Evolutionary conservation across 2,329 filamentous ascomycete species (phyloP), one percentile per base, ranked within the genome.

Genomic region (Conoideocrella luteorostrata): DNA sequence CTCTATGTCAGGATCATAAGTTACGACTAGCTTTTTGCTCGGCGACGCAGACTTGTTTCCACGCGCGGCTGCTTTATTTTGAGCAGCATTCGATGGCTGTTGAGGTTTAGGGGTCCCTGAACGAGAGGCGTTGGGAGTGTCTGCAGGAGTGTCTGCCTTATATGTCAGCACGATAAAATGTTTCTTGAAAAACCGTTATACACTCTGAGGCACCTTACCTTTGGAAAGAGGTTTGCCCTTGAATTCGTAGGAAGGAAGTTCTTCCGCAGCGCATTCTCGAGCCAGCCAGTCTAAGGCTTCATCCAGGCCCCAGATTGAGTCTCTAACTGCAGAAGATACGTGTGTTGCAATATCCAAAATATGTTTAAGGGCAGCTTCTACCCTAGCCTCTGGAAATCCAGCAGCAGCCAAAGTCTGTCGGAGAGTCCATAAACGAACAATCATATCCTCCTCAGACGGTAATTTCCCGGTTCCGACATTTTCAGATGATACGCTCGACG

Each of bases 211-310:
- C 12, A 13, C n/a, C 9, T 41, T 55, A 63, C 67, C 66, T 59
- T 69, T 76, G 2, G 55, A 36, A 1, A 55, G 48, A 5, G 60
- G 54, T 24, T 64, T 71, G 12, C 56, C 52, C 49, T 54, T 64
- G 24, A 47, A 52, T 30, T 85, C 80, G 60, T 93, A 94, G 37
- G 80, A 74, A 5, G 85, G 85, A 28, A 91, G 71, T 53, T 90
- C 83, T 1, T 81, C 76, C 49, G 73, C 67, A 12, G 74, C 67
- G 54, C 84, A 87, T 58, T 93, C 79, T 51, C 87, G 71, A n/a
- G 88, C 87, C 43, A 97, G 74, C 88, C 89, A 95, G 54, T 96
- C 88, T 17, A 98, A 63, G 21, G 86, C 82, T 64, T 95, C 90
- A 48, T 94, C 84, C 28, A 97, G 68, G 9, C 90, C 89, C 86